Percentiles rank a stretch among this genome's conserved stretches.
Evolutionary conservation across 208 protist genomes (phyloP).

Genomic region (Phytomonas sp.): DNA sequence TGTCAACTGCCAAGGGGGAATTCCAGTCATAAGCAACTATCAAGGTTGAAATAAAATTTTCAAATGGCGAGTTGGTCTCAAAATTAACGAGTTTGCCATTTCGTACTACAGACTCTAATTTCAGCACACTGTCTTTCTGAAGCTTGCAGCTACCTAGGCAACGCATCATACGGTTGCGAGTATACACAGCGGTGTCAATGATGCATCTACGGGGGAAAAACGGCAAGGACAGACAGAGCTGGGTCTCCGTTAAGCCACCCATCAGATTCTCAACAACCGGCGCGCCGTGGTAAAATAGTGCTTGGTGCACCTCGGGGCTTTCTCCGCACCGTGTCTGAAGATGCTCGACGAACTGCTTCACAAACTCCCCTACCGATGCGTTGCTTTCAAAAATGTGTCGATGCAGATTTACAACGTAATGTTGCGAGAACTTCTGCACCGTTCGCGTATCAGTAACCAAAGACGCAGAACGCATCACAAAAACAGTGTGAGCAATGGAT

Average conservation of each 20-base stretch:
- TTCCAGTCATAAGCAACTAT: neutral
- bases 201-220: slow-evolving; percentile 51
- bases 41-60: neutral
- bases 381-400: slow-evolving; percentile 40
- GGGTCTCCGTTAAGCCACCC: slow-evolving; percentile 6
- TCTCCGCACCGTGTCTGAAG: slow-evolving; percentile 19
- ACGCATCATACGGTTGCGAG: slow-evolving; percentile 72
- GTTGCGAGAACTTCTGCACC: slow-evolving; percentile 68
- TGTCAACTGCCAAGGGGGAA: neutral
- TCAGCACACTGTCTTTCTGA: slow-evolving; percentile 36
- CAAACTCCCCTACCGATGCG: slow-evolving; percentile 38
- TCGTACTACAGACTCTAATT: slow-evolving; percentile 1
- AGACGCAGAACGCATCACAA: slow-evolving; percentile 39
- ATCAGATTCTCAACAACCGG: slow-evolving; percentile 17
- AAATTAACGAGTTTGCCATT: slow-evolving; percentile 1
- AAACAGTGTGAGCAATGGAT: slow-evolving; percentile 23
- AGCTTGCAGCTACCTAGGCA: slow-evolving; percentile 77
- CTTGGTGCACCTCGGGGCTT: slow-evolving; percentile 25
- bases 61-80: neutral
- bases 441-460: slow-evolving; percentile 1
- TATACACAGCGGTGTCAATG: slow-evolving; percentile 79
- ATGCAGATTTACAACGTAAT: slow-evolving; percentile 66
- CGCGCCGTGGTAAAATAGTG: slow-evolving; percentile 65
- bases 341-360: slow-evolving; percentile 48
- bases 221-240: slow-evolving; percentile 26